Base-by-base conservation (phyloP, 352 stramenopile species). In the Phytophthora crassamura region DNA sequence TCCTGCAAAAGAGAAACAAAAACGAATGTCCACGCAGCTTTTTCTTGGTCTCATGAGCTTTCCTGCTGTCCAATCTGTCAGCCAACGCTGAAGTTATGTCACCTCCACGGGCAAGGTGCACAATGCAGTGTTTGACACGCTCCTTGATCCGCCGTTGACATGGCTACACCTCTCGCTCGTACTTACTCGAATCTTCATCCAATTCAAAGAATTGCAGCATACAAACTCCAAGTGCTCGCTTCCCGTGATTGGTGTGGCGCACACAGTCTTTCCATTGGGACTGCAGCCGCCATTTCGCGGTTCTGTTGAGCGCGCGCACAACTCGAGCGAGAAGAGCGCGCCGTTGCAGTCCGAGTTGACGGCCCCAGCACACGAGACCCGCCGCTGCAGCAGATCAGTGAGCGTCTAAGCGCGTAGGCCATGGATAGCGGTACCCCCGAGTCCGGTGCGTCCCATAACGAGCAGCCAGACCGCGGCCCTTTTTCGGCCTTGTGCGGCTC, bases 201-300 rank as follows among this genome's bases (percentile, higher is more conserved):
- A 74, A 89, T 74, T 85, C 63, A 80, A 64, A 83, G 69, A 90
- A 90, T 88, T 75, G 77, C 9, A 33, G 0, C 40, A 68, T 89
- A 87, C 76, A 86, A 83, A 77, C 12, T 15, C 5, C 49, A 61
- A 75, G 34, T 67, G 32, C 53, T 30, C 25, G 25, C 74, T 71
- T 11, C 18, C 67, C 70, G 76, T 83, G 78, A 52, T 73, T 69
- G 56, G 5, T 33, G 22, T 48, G 38, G 49, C 33, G 60, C 47
- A 65, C 46, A 56, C 18, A 61, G 56, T 72, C 41, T 58, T 30
- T 63, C 38, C 32, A 52, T 4, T 58, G 36, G 18, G 22, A 67
- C 51, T 33, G 48, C 47, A 22, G 39, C 57, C 35, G 57, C 63
- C 67, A 75, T 72, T 75, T 75, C 57, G 55, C 51, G 67, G 50